Percentiles rank a stretch among this genome's conserved stretches.
These are phyloP conservation scores for Lactarius akahatsu DNA, from an alignment of 768 basidiomycete species.

Conservation along the genomic window DNA sequence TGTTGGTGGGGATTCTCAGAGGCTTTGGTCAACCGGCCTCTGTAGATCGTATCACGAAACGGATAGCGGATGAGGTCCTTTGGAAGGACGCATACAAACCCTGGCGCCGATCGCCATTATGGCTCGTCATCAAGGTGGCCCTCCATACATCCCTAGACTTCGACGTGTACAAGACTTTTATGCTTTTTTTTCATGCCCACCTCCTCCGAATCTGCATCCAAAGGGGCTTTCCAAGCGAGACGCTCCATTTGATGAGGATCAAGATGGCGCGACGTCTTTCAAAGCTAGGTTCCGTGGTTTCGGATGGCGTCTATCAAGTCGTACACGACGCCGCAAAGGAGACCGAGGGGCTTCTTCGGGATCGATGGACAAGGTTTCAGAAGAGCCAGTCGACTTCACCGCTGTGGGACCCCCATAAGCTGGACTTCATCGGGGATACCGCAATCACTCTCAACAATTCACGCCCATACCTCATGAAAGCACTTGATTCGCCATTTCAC, in stretches of 20 bases:
- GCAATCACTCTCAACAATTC: constrained; percentile 1
- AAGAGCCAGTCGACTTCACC: neutral
- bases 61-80: neutral
- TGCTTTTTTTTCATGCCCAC: neutral
- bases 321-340: too few species aligned
- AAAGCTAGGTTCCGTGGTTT: neutral
- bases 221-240: neutral
- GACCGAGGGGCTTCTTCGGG: too few species aligned
- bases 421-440: neutral
- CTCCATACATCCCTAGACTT: neutral
- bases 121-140: neutral
- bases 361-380: neutral
- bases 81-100: neutral
- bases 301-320: too few species aligned
- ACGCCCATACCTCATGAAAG: neutral
- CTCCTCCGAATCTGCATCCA: neutral
- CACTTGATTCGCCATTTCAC: neutral
- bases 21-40: neutral
- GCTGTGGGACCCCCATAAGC: neutral
- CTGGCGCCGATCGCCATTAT: neutral
- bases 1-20: neutral
- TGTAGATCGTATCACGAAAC: neutral
- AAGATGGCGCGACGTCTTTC: neutral
- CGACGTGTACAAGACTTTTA: neutral
- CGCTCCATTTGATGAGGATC: neutral